Percentiles rank a stretch among this genome's conserved stretches.
Evolutionary conservation across 306 rosid genomes (phyloP).

Genomic region (Dryas drummondii): DNA sequence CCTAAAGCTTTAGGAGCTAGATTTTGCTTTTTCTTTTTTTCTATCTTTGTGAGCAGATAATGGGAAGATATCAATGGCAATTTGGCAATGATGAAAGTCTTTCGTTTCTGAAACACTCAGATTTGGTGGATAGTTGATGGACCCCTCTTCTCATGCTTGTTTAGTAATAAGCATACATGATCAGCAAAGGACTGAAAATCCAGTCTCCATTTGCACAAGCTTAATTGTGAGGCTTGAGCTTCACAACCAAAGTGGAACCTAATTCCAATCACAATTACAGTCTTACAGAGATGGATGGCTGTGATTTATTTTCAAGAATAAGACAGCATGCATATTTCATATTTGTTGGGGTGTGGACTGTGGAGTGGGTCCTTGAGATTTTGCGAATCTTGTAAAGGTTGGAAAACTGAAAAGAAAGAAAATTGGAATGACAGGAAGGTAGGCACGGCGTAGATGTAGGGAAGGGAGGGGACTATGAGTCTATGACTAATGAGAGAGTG

Average conservation of each 20-base stretch:
- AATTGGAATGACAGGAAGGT: slow-evolving; percentile 12
- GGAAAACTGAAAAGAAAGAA: not conserved
- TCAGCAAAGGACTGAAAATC: not conserved
- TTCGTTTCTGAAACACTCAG: slow-evolving; percentile 18
- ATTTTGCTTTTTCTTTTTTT: not conserved
- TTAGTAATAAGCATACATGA: slow-evolving; percentile 8
- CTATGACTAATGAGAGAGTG: not conserved
- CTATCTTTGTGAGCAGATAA: slow-evolving; percentile 4
- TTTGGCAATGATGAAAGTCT: slow-evolving; percentile 24
- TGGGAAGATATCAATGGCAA: slow-evolving; percentile 29
- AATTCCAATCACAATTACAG: too few relatives aligned
- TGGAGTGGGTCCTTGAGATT: slow-evolving; percentile 3
- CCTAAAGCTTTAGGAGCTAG: slow-evolving; percentile 14
- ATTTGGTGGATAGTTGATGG: slow-evolving; percentile 26
- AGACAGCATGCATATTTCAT: not conserved
- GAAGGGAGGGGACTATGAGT: slow-evolving; percentile 2
- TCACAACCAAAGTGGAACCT: not conserved
- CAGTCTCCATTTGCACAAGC: not conserved
- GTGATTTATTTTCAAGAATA: too few relatives aligned
- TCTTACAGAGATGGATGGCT: too few relatives aligned
- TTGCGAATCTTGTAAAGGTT: slow-evolving; percentile 20
- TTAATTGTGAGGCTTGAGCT: slow-evolving; percentile 7
- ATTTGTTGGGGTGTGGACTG: not conserved
- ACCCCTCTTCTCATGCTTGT: slow-evolving; percentile 24
- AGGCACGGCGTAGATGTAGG: slow-evolving; percentile 38